Base-by-base conservation (phyloP, 768 basidiomycete genomes). In the Suillus clintonianus region DNA sequence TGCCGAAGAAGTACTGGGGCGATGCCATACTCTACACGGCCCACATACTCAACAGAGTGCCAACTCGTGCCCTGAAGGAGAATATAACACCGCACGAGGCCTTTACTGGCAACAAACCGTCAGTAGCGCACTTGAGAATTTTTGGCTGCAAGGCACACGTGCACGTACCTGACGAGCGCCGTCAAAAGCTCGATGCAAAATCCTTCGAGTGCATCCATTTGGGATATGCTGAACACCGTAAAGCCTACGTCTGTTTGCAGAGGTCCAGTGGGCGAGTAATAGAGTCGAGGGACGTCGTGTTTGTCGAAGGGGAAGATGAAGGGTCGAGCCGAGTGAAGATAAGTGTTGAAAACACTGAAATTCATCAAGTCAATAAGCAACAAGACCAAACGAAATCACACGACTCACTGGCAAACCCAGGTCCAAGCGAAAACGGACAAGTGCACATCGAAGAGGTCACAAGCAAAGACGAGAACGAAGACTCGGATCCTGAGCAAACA, bases 61-160 rank as follows among this genome's bases (percentile, higher is more conserved):
- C 43, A 3, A 62, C 7, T 5, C 42, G 30, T 5, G 43, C 59
- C 14, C 42, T 60, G 11, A n/a, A 24, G 6, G 42, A 70, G 0
- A 60, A 62, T 14, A 68, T 65, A 17, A 76, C 74, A 1, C 76
- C 72, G 1, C 71, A 69, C 56, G 65, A 69, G 14, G 65, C 57
- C 1, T 75, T 64, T 57, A 62, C 60, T 24, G 61, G 66, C 0
- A 56, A 64, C 10, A 71, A 71, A 56, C 72, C 70, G 9, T 64
- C 70, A 56, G 56, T 77, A 27, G 47, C 39, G 4, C 45, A 68
- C 22, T 39, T 72, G 2, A 50, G 64, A 10, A 51, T 69, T 17
- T 67, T 70, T 43, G 73, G 74, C 0, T 77, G 73, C 50, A 53
- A 60, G 14, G 73, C 71, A 11, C 72, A 71, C 41, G 71, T 69